These are phyloP conservation scores for Boletus rufocinnamomeus DNA, from an alignment of 768 basidiomycete genomes.

Conservation along the genomic window DNA sequence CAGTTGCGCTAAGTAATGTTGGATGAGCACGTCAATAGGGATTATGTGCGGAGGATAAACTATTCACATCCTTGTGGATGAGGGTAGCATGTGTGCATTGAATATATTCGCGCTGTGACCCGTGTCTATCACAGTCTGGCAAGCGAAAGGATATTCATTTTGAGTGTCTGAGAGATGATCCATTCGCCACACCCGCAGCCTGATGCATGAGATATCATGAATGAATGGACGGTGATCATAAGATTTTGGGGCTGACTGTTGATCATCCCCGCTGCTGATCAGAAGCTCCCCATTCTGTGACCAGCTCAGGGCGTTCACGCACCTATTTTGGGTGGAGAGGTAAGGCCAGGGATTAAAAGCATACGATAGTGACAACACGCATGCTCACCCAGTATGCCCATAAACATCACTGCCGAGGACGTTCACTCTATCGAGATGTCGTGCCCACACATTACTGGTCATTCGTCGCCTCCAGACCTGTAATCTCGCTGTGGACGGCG, in stretches of 20 bases:
- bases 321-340: slow-evolving; percentile 43
- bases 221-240: neutral
- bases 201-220: slow-evolving; percentile 27
- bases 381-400: slow-evolving; percentile 71
- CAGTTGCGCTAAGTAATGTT: slow-evolving; percentile 53
- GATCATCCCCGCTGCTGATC: slow-evolving; percentile 74
- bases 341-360: neutral
- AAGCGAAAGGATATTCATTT: slow-evolving; percentile 64
- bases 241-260: slow-evolving; percentile 46
- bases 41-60: slow-evolving; percentile 18
- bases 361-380: slow-evolving; percentile 13
- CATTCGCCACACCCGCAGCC: slow-evolving; percentile 79
- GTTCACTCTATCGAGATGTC: slow-evolving; percentile 62
- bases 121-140: slow-evolving; percentile 68
- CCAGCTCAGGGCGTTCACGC: slow-evolving; percentile 81
- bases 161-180: slow-evolving; percentile 40
- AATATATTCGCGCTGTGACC: slow-evolving; percentile 87
- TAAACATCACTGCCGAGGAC: slow-evolving; percentile 61
- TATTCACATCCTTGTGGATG: slow-evolving; percentile 74
- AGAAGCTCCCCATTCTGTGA: slow-evolving; percentile 63
- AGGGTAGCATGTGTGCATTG: slow-evolving; percentile 76
- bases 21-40: slow-evolving; percentile 9
- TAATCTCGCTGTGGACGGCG: slow-evolving; percentile 26
- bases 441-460: slow-evolving; percentile 29
- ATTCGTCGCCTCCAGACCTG: slow-evolving; percentile 27